Evolutionary conservation across 371 early-diverging fungal genomes (phyloP).

Genomic region (Mortierella sp.): DNA sequence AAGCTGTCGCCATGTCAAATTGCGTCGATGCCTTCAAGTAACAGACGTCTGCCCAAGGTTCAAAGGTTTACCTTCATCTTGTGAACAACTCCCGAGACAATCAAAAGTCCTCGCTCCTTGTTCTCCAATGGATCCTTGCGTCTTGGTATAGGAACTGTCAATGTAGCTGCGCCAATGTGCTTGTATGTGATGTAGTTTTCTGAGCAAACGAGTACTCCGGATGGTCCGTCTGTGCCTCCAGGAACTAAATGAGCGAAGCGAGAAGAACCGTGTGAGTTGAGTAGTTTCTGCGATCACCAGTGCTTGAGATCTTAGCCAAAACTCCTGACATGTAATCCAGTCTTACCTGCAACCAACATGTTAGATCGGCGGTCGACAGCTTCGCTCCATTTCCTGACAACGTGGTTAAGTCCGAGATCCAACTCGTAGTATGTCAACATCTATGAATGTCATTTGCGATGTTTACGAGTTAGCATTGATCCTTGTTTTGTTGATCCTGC

Average conservation of each 20-base stretch:
- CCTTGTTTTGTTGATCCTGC: neutral
- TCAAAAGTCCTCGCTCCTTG: slow-evolving; percentile 77
- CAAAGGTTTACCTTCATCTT: slow-evolving; percentile 78
- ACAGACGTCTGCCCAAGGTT: slow-evolving; percentile 35
- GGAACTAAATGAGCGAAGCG: slow-evolving; percentile 67
- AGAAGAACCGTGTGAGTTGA: neutral
- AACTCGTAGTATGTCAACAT: slow-evolving; percentile 95
- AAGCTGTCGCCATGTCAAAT: slow-evolving; percentile 65
- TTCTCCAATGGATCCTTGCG: slow-evolving; percentile 82
- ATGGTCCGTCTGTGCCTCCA: slow-evolving; percentile 96
- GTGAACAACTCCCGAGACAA: slow-evolving; percentile 89
- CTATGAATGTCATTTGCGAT: slow-evolving; percentile 27
- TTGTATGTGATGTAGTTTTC: slow-evolving; percentile 91
- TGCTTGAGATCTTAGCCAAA: neutral
- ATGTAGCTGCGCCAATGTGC: slow-evolving; percentile 79
- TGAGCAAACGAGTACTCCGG: slow-evolving; percentile 96
- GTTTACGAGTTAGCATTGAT: neutral
- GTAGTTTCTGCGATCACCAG: neutral
- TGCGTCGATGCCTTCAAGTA: slow-evolving; percentile 50
- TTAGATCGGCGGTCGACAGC: slow-evolving; percentile 85
- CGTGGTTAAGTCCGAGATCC: slow-evolving; percentile 98
- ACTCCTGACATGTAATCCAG: neutral
- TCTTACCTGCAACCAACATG: slow-evolving; percentile 82
- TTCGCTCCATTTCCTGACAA: slow-evolving; percentile 94
- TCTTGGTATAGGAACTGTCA: slow-evolving; percentile 88